Evolutionary conservation across 2,329 filamentous ascomycete species (phyloP), one percentile per base, ranked within the genome.

Genomic region (Paraphaeosphaeria minitans): DNA sequence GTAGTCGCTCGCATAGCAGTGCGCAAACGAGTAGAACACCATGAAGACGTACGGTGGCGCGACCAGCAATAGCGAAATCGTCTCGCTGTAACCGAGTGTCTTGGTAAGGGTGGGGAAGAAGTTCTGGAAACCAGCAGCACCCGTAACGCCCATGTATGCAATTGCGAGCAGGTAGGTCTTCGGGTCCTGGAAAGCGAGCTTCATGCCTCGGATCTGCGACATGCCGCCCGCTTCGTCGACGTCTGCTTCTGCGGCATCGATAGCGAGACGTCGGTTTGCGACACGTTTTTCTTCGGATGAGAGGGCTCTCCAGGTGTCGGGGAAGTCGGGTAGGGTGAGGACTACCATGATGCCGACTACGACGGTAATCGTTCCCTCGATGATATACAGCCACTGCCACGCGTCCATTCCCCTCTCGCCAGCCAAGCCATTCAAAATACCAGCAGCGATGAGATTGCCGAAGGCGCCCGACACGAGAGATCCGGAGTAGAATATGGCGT

Each of bases 21-120:
- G 80, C 4, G 62, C 62, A 29, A 80, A 70, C 21, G 61, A 67
- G 61, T 80, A 70, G 47, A 82, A 86, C n/a, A 87, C 72, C 29
- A 87, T 76, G 66, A 86, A 87, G 3, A 82, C 78, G 82, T 85
- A 87, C 0, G 85, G 85, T 0, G 84, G 84, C 1, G 84, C 78
- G 66, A 82, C 84, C 77, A 86, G 82, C 19, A 86, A 77, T 13
- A 86, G 76, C 0, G 83, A 85, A 0, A 82, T 80, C 1, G 84
- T 79, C 55, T 84, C 81, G 37, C 57, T 68, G 62, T 85, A 86
- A 24, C 83, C 83, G 7, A 86, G 78, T 0, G 84, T 85, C 19
- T 74, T 73, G 0, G 84, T 85, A 29, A 86, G 76, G 0, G 83
- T 81, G 0, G 83, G 83, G 71, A 85, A 85, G 72, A 85, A 87